Evolutionary conservation across 306 rosid genomes (phyloP), one percentile per base, ranked within the genome.

Genomic region (Castanea crenata): DNA sequence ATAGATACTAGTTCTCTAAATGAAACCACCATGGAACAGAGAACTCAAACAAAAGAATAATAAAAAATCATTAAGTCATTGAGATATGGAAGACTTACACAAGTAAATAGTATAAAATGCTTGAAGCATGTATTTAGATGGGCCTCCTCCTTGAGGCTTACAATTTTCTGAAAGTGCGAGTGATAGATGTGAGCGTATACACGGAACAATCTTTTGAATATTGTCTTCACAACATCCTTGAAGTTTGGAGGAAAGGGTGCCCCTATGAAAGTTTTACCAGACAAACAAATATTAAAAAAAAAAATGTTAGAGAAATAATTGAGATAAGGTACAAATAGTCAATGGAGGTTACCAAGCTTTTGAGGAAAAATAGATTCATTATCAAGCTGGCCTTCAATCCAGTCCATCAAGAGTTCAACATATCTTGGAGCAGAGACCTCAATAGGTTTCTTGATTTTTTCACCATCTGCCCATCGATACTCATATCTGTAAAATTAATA

Each of bases 401-500:
- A 96, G 87, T 96, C 98, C 99, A 96, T 96, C 46, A 96, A 86
- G 89, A 93, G 93, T 87, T 96, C 99, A 62, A 96, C 99, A 87
- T 96, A 96, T 83, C 92, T 96, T 72, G 99, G 98, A 79, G 99
- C 99, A 75, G 98, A 93, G 72, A 96, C 99, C 89, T 93, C 99
- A 55, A 96, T 96, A 71, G 99, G 99, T 79, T 91, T 96, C 90
- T 96, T 96, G 57, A 96, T 96, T 83, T 87, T 94, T 72, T 91
- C 98, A 81, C 99, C 99, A 83, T 96, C 99, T 34, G 99, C 99
- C 99, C 99, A 96, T 84, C 97, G 85, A 85, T 96, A 96, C 88
- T 96, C 98, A 19, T 96, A 96, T 92, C 99, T 93, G 83, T 78
- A 78, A 82, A 65, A 32, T 80, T 76, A 21, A 77, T 2, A 71